phyloP scores from a whole-genome alignment of 352 stramenopile species.

The Aphanomyces invadans region DNA sequence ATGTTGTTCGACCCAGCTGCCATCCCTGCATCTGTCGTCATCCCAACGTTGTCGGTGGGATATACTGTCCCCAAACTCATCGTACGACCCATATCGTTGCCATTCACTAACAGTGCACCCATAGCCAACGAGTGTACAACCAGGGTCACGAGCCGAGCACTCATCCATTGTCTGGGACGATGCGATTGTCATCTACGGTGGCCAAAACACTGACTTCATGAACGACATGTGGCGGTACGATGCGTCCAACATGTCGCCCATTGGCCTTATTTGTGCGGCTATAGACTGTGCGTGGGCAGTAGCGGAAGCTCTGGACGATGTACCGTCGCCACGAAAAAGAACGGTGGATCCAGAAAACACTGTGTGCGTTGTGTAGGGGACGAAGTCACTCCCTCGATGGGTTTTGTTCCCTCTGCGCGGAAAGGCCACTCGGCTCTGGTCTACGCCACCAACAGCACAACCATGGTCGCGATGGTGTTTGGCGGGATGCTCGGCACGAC shows the following conservation, averaged over 20 bases:
- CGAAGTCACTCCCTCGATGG: background rate
- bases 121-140: conserved; percentile 9
- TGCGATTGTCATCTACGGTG: conserved; percentile 21
- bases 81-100: background rate
- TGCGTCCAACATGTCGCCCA: background rate
- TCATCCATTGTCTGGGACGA: conserved; percentile 18
- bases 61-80: background rate
- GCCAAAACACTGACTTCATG: conserved; percentile 23
- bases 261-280: no score
- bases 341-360: no score
- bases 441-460: background rate
- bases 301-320: background rate
- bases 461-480: conserved; percentile 9
- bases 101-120: background rate
- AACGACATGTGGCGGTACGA: conserved; percentile 21
- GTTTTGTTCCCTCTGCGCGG: background rate
- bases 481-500: conserved; percentile 7
- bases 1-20: background rate
- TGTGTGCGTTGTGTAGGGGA: no score
- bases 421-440: conserved; percentile 8
- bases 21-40: background rate
- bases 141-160: conserved; percentile 13
- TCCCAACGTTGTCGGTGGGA: conserved; percentile 8
- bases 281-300: conserved; percentile 2
- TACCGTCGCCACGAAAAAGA: no score